These are phyloP conservation scores for Kuraishia ogatae DNA, from an alignment of 805 yeast genomes.

Conservation along the genomic window DNA sequence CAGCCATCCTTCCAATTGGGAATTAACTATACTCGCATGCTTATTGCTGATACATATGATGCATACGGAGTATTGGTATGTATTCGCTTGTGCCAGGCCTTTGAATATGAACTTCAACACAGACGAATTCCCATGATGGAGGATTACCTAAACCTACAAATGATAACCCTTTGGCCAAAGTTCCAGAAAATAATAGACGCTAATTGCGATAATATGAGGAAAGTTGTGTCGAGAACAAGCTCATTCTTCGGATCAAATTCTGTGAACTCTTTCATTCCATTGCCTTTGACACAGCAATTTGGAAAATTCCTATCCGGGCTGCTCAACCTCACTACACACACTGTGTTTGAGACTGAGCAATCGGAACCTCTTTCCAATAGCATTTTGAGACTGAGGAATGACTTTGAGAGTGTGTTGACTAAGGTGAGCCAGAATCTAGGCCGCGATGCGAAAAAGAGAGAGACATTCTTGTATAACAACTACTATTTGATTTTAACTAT, in stretches of 20 bases:
- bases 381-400: conserved; percentile 61
- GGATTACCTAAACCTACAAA: conserved; percentile 57
- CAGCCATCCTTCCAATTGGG: conserved; percentile 44
- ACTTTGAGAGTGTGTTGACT: conserved; percentile 71
- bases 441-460: conserved; percentile 36
- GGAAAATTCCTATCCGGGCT: conserved; percentile 66
- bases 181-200: conserved; percentile 70
- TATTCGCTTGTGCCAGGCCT: conserved; percentile 59
- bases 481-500: conserved; percentile 56
- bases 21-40: conserved; percentile 32
- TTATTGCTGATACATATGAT: conserved; percentile 45
- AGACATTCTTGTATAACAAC: conserved; percentile 66
- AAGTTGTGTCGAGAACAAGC: conserved; percentile 32
- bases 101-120: conserved; percentile 59
- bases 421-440: conserved; percentile 45
- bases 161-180: conserved; percentile 77
- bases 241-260: conserved; percentile 18
- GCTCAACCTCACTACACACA: conserved; percentile 38
- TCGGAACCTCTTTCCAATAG: conserved; percentile 70
- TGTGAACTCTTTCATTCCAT: conserved; percentile 34
- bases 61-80: conserved; percentile 70
- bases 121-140: conserved; percentile 64
- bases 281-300: conserved; percentile 70
- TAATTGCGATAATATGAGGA: conserved; percentile 66
- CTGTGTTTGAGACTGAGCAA: conserved; percentile 23